Base-by-base conservation (phyloP, 2,329 filamentous ascomycete species). In the Trichophyton mentagrophytes region DNA sequence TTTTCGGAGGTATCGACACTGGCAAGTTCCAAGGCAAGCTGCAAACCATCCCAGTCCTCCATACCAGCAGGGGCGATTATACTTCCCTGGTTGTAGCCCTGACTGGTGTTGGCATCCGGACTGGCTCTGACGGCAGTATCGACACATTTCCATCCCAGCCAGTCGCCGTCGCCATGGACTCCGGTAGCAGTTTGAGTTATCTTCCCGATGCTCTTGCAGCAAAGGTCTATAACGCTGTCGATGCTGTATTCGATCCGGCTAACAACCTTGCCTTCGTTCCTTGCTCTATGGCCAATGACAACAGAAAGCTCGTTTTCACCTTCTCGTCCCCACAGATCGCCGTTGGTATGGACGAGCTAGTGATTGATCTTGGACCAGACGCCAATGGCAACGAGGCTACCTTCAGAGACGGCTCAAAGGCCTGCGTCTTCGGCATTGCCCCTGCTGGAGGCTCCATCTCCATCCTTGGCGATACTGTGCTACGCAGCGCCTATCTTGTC, bases 1-100 rank as follows among this genome's bases (percentile, higher is more conserved):
- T 91, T 1, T 91, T 91, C 66, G 88, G 88, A 33, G 88, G 88
- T 33, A 80, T 91, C 61, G 86, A 91, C 71, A 82, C 79, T 1
- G 82, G 75, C 22, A 84, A 85, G 65, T 91, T 82, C 69, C 69
- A 74, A 1, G 87, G 86, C 20, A 69, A 78, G 3, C 77, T 92
- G 33, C 71, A 82, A 62, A 88, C 85, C 0, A 71, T 92, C 1
- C 88, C 88, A 1, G 77, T 92, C 59, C 81, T 88, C 67, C 74
- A 69, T 53, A 65, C 71, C 44, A 72, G 78, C 44, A 69, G 73
- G 27, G 79, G 80, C 46, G 67, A 60, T n/a, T 86, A 79, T 67
- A 75, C 77, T 59, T 82, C 88, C 67, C 87, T 91, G 67, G 76
- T 86, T 61, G 81, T 92, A 69, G 86, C 86, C 17, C 72, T 91